A percentile compares a stretch with the other conserved stretches of the same genome.
phyloP scores from a whole-genome alignment of 768 basidiomycete genomes.

The Hypsizygus marmoreus region DNA sequence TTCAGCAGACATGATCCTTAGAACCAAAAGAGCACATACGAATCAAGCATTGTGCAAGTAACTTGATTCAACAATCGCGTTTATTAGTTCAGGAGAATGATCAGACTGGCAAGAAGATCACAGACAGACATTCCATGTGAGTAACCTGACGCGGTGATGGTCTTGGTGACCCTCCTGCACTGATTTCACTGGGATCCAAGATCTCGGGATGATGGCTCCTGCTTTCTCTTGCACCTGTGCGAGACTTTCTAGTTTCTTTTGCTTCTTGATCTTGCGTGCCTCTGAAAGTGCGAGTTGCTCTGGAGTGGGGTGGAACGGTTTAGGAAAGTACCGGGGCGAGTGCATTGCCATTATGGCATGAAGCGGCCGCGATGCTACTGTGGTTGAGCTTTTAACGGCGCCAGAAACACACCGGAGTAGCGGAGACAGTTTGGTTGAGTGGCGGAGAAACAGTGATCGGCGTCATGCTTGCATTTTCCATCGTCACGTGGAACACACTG shows the following conservation, averaged over 20 bases:
- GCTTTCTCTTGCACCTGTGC: conserved; percentile 15
- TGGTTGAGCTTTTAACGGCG: too few species aligned
- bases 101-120: conserved; percentile 6
- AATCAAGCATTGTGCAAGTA: conserved; percentile 78
- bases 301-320: conserved; percentile 37
- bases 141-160: conserved; percentile 49
- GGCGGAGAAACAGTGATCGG: too few species aligned
- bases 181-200: conserved; percentile 39
- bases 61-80: conserved; percentile 36
- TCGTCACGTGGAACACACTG: conserved; percentile 17
- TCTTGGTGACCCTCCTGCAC: conserved; percentile 20
- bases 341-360: conserved; percentile 14
- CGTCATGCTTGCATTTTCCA: too few species aligned
- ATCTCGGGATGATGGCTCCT: conserved; percentile 32
- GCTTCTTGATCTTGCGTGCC: conserved; percentile 47
- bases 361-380: too few species aligned
- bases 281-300: conserved; percentile 60
- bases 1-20: background rate
- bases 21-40: conserved; percentile 49
- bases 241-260: conserved; percentile 7
- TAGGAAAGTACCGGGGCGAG: conserved; percentile 6
- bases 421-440: too few species aligned
- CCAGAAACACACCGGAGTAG: too few species aligned
- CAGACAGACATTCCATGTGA: conserved; percentile 83
- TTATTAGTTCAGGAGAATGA: conserved; percentile 13